A percentile compares a stretch with the other conserved stretches of the same genome.
Conservation (phyloP, 345 rosid species). For the Turnera subulata region DNA sequence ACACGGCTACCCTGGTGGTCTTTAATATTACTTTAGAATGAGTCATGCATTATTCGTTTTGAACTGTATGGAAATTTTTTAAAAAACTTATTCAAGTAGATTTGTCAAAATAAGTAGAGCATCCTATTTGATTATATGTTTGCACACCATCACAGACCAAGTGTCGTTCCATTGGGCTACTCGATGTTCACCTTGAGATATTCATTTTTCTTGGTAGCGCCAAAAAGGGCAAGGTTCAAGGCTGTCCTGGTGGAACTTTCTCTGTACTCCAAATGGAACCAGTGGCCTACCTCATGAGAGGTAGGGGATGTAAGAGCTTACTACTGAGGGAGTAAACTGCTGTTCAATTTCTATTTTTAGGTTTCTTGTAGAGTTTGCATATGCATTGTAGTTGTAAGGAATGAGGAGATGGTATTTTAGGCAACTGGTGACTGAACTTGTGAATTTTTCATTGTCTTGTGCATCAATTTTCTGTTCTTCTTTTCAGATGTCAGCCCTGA, state of each 20-base stretch:
- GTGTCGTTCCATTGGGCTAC: not conserved
- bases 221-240: constrained; percentile 37
- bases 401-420: not conserved
- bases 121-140: not conserved
- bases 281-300: constrained; percentile 54
- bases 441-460: not conserved
- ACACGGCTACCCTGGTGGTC: not conserved
- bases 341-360: constrained; percentile 5
- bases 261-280: constrained; percentile 35
- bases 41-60: not conserved
- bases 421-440: not conserved
- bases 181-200: constrained; percentile 11
- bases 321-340: constrained; percentile 18
- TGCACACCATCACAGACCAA: not conserved
- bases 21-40: not conserved
- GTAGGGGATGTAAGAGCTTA: constrained; percentile 31
- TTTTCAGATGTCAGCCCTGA: constrained; percentile 78
- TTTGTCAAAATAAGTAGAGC: not conserved
- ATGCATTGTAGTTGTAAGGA: not conserved
- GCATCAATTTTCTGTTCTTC: constrained; percentile 16
- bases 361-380: not conserved
- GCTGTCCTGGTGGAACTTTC: constrained; percentile 33
- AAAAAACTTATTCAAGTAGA: too few relatives aligned
- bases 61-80: not conserved
- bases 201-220: constrained; percentile 36